Conservation (phyloP, 1,284 basidiomycete species). For the Ustilago shanxiensis region DNA sequence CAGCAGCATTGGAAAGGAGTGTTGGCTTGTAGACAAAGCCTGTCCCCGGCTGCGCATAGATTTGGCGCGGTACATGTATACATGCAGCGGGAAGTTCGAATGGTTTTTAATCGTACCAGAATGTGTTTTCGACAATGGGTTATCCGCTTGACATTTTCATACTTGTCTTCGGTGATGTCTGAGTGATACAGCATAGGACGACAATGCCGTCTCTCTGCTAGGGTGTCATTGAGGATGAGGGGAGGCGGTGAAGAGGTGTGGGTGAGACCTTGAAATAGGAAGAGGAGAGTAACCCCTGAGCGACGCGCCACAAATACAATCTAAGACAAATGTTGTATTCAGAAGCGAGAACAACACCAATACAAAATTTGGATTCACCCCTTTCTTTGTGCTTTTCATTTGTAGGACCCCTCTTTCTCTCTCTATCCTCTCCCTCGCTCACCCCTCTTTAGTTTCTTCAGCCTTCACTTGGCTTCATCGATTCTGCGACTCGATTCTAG, state of each 20-base stretch:
- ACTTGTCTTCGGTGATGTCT: no score
- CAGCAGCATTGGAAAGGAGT: no score
- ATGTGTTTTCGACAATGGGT: no score
- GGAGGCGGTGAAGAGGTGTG: constrained; percentile 5
- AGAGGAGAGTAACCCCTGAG: constrained; percentile 17
- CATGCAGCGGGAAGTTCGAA: neutral
- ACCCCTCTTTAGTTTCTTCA: no score
- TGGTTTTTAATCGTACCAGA: no score
- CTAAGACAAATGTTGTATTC: constrained; percentile 18
- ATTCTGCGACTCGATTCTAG: neutral
- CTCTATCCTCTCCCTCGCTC: neutral
- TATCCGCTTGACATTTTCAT: no score
- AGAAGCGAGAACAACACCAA: constrained; percentile 36
- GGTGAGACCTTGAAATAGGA: neutral
- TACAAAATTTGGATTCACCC: constrained; percentile 17
- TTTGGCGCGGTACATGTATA: neutral
- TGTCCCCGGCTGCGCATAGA: no score
- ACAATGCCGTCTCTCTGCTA: no score
- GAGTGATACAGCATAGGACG: no score
- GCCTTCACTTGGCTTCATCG: neutral
- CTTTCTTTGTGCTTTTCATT: constrained; percentile 3
- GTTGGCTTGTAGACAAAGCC: no score
- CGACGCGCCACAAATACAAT: constrained; percentile 30
- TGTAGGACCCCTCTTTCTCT: neutral
- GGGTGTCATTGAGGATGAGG: neutral